These are phyloP conservation scores for Calonectria honghensis DNA, from an alignment of 2,329 filamentous ascomycete genomes.

Conservation along the genomic window DNA sequence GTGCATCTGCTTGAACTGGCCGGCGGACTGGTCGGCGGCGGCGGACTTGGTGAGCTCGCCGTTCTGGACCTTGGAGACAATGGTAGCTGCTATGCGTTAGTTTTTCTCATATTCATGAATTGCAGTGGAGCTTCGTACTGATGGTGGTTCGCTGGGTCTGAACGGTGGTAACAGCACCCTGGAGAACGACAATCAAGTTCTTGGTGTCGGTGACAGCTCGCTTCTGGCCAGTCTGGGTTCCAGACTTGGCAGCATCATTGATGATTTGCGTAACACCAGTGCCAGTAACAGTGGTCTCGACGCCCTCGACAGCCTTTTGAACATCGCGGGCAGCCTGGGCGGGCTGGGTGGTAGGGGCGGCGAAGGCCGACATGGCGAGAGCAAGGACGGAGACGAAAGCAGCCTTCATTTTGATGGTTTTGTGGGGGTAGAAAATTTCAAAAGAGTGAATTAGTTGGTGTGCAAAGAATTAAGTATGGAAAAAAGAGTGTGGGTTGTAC, in stretches of 20 bases:
- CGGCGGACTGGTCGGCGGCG: neutral
- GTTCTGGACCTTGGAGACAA: slow-evolving; percentile 43
- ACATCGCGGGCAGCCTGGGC: slow-evolving; percentile 26
- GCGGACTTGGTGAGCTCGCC: slow-evolving; percentile 41
- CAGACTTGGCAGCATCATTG: neutral
- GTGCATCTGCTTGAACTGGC: slow-evolving; percentile 1
- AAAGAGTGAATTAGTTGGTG: slow-evolving; percentile 9
- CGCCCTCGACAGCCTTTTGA: neutral
- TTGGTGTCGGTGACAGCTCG: neutral
- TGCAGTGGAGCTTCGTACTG: neutral
- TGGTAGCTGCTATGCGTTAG: neutral
- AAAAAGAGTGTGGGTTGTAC: neutral
- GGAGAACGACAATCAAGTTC: neutral
- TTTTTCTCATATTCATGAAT: neutral
- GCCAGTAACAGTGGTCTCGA: neutral
- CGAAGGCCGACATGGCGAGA: slow-evolving; percentile 46
- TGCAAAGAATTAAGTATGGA: neutral
- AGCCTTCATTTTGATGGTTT: slow-evolving; percentile 47
- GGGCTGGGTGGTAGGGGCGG: slow-evolving; percentile 37
- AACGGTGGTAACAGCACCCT: neutral
- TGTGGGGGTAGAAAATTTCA: neutral
- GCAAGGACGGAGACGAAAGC: slow-evolving; percentile 45
- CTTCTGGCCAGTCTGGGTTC: neutral
- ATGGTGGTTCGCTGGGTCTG: slow-evolving; percentile 14
- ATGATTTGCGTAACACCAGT: neutral